Conservation (phyloP, 306 rosid genomes). For the Corylus avellana region DNA sequence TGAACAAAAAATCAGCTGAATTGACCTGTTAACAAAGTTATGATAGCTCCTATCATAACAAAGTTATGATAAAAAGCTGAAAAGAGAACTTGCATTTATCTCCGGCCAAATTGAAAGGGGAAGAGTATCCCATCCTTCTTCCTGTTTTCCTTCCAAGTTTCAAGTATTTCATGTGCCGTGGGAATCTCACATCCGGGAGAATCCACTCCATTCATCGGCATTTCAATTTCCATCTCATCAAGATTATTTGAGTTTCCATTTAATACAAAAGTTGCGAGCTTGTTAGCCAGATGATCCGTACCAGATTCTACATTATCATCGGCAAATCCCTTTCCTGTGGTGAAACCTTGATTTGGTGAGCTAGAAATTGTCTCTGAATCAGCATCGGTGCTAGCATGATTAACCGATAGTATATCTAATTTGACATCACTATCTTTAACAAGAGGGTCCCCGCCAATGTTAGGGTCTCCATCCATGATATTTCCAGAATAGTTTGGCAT, state of each 20-base stretch:
- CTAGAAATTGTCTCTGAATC: constrained; percentile 20
- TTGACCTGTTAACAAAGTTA: neutral
- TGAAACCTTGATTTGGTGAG: constrained; percentile 22
- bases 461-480: constrained; percentile 27
- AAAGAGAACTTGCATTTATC: constrained; percentile 5
- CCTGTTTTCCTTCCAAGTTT: constrained; percentile 74
- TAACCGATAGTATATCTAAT: constrained; percentile 7
- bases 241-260: constrained; percentile 40
- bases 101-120: constrained; percentile 36
- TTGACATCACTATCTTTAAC: constrained; percentile 25
- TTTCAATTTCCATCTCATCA: constrained; percentile 36
- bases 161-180: constrained; percentile 64
- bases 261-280: constrained; percentile 25
- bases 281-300: constrained; percentile 13
- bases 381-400: constrained; percentile 23
- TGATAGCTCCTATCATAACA: neutral
- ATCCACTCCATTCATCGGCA: constrained; percentile 12
- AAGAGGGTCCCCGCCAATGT: constrained; percentile 29
- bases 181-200: constrained; percentile 31
- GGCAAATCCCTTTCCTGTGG: constrained; percentile 10
- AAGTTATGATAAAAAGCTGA: too few species aligned
- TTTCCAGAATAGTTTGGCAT: constrained; percentile 27
- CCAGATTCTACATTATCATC: constrained; percentile 27
- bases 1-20: neutral
- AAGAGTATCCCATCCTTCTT: constrained; percentile 40